Base-by-base conservation (phyloP, 495 filamentous ascomycete species). In the Letharia columbiana region DNA sequence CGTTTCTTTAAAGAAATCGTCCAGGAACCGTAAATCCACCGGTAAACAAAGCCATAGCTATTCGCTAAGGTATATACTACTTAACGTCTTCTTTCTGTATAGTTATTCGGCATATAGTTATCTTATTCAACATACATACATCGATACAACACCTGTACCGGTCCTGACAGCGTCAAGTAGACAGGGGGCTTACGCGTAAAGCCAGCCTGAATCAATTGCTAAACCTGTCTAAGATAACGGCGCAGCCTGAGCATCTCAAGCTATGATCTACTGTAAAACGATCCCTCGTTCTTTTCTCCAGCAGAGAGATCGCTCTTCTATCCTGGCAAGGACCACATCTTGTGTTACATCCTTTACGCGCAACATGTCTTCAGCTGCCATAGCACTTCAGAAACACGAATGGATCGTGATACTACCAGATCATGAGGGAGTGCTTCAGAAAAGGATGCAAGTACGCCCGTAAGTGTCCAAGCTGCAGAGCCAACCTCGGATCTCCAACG, bases 341-440 rank as follows among this genome's bases (percentile, higher is more conserved):
- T 17, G 31, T 41, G 11, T 52, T 41, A 18, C n/a, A 40, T 47
- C 18, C 12, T 44, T 37, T n/a, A 10, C 6, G 41, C 52, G 42
- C 41, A 63, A 23, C 9, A 60, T 33, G 42, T 64, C 37, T 7
- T 60, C 64, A 12, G 44, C 63, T 11, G 76, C 76, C 60, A 61
- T 71, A 15, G 72, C 77, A 63, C 73, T 74, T 62, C 60, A 42
- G 6, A 87, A 88, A 76, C 78, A 82, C 64, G 92, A 98, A 76
- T 98, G 88, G 86, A 82, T 98, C 13, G 87, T 91, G 70, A 86
- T 96, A 63, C 69, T 93, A 20, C 92, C 91, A 20, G 93, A 98
- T 76, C 82, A 86, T 68, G 81, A 81, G 0, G 87, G 83, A 7
- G 81, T 77, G n/a, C 74, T 87, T 70, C 77, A 81, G 60, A 89